Base-by-base conservation (phyloP, 2,329 filamentous ascomycete species). In the Talaromyces sp. region DNA sequence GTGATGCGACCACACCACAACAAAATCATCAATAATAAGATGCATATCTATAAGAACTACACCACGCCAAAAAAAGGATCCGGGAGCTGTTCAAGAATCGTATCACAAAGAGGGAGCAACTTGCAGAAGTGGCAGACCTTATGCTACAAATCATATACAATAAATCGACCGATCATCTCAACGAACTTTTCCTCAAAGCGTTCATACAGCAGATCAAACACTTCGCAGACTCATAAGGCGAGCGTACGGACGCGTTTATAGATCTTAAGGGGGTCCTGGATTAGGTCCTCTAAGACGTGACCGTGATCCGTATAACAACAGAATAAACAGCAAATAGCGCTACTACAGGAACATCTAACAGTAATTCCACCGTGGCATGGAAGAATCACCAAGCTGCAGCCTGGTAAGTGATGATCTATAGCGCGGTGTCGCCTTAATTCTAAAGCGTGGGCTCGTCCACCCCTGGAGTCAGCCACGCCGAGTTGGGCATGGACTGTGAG, bases 141-240 rank as follows among this genome's bases (percentile, higher is more conserved):
- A 15, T 38, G 1, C 13, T 43, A 7, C 15, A 17, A 3, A 2
- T 38, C 8, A 4, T 34, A 4, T 5, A 38, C 13, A 38, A 38
- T 5, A 13, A 13, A 38, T 15, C 13, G 15, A 15, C 3, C 3
- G 36, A 38, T 38, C 13, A 15, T 69, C 76, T 75, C 77, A 65
- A 77, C 76, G 31, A 73, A 76, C 2, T 68, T 2, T 34, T 34
- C 7, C 11, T 49, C 10, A 49, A 11, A 25, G 45, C 8, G 3
- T 17, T 51, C 19, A 2, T 22, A 3, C 10, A 43, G 17, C 40
- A 45, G n/a, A 5, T 38, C 5, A 38, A 38, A 17, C 0, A 5
- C 36, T 17, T 38, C 2, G 13, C 40, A 45, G 7, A 5, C 40
- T 45, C n/a, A n/a, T 7, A 45, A 22, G 40, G 40, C 40, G 40